Evolutionary conservation across 73 alveolate genomes (phyloP), one percentile per base, ranked within the genome.

Genomic region (Effrenium voratum): DNA sequence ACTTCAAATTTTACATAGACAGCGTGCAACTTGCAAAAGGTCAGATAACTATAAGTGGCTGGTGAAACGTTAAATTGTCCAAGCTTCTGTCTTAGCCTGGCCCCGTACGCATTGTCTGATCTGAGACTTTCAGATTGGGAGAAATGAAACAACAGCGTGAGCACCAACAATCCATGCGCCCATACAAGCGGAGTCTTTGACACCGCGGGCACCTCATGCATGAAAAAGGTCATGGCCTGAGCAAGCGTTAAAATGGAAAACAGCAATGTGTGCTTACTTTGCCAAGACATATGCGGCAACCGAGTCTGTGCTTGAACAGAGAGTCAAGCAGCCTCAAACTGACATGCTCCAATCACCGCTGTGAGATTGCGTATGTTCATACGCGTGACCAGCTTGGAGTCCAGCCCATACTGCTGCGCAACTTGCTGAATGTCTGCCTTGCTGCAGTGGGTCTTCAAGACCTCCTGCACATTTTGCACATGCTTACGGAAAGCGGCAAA

Each of bases 301-400:
- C 0, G 22, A 6, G 44, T 12, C 82, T 36, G 10, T 32, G 81
- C 81, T n/a, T 70, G 47, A 0, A 5, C 0, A n/a, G 81, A 10
- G n/a, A 70, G 81, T 70, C 81, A 70, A 6, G 81, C 81, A 1
- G 81, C 81, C 38, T 70, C 47, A 70, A 70, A n/a, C 30, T 70
- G 81, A 30, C 81, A 70, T 0, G 81, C 81, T 10, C 36, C 81
- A 70, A 70, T 70, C n/a, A 70, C n/a, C 22, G 81, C 38, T n/a
- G 81, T 0, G 5, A 30, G n/a, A 70, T 70, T 70, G 36, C 26
- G 13, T 24, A 70, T 8, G 47, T 26, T 12, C 81, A 70, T 70
- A 32, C 46, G 44, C 22, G 15, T 8, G 0, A 47, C 82, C 16
- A n/a, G 46, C 5, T 32, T 72, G 47, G 45, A 2, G 4, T 36